Conservation (phyloP, 257 asterid genomes). For the Forsythia suspensa region DNA sequence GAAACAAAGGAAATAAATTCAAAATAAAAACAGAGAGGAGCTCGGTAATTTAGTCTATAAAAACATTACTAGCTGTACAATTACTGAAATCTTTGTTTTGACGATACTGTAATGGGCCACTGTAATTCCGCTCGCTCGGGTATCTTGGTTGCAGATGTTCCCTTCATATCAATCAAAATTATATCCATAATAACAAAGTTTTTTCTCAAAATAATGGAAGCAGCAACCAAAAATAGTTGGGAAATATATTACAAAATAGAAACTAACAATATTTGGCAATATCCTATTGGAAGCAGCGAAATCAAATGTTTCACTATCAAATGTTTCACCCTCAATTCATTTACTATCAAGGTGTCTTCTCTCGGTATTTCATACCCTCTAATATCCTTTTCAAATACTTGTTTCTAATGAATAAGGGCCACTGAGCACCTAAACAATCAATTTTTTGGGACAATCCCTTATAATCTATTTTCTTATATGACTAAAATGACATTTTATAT, state of each 20-base stretch:
- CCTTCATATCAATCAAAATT: constrained; percentile 48
- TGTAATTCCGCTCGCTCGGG: constrained; percentile 57
- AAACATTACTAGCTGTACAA: constrained; percentile 51
- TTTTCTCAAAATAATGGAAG: not conserved
- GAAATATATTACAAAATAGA: not conserved
- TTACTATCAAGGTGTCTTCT: too few species aligned
- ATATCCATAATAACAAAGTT: constrained; percentile 12
- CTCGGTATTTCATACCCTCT: too few species aligned
- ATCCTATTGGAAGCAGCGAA: not conserved
- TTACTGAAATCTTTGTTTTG: constrained; percentile 64
- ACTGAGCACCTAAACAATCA: too few species aligned
- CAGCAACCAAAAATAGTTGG: not conserved
- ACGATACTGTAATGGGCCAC: constrained; percentile 83
- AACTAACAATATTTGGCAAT: not conserved
- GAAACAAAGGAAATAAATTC: constrained; percentile 11
- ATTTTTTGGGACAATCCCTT: too few species aligned
- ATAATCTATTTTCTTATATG: too few species aligned
- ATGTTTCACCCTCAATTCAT: too few species aligned
- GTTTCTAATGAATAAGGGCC: too few species aligned
- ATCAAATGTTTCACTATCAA: too few species aligned
- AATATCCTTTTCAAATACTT: too few species aligned
- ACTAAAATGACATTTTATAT: too few species aligned
- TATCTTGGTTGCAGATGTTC: constrained; percentile 61
- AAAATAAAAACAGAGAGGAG: not conserved
- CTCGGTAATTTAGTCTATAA: not conserved